Conservation (phyloP, 495 filamentous ascomycete species). For the Penicillium manginii region DNA sequence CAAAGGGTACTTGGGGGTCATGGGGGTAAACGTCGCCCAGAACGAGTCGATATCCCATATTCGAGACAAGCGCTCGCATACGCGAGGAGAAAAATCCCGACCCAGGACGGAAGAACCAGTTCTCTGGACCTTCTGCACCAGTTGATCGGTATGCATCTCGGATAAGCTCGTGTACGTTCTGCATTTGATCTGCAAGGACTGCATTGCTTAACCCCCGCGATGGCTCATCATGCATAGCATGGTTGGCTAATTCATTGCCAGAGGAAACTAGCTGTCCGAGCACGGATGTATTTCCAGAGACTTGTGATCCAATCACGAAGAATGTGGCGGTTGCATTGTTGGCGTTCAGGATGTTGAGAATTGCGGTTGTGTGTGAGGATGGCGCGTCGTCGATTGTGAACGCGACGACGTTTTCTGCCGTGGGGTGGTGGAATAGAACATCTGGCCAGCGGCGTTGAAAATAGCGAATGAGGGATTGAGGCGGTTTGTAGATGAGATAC, state of each 20-base stretch:
- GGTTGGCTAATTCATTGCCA: constrained; percentile 79
- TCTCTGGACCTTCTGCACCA: constrained; percentile 35
- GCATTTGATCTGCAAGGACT: constrained; percentile 43
- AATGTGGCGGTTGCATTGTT: constrained; percentile 70
- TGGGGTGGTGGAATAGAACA: constrained; percentile 70
- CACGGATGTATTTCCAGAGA: constrained; percentile 59
- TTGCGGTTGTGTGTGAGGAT: constrained; percentile 69
- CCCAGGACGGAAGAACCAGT: constrained; percentile 76
- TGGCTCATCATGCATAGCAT: constrained; percentile 84
- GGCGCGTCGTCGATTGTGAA: constrained; percentile 87
- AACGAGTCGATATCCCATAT: constrained; percentile 66
- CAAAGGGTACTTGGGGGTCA: constrained; percentile 74
- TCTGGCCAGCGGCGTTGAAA: constrained; percentile 73
- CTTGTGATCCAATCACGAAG: constrained; percentile 79
- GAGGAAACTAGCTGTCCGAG: constrained; percentile 63
- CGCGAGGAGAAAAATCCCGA: constrained; percentile 75
- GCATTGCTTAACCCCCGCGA: constrained; percentile 49
- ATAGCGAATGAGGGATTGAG: constrained; percentile 64
- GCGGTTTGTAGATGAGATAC: constrained; percentile 76
- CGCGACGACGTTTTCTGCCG: constrained; percentile 64
- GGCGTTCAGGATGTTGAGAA: constrained; percentile 63
- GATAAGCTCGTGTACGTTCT: constrained; percentile 52
- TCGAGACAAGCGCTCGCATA: constrained; percentile 60
- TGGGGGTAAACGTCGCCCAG: constrained; percentile 85
- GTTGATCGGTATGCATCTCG: constrained; percentile 54